These are phyloP conservation scores for Golubevia pallescens DNA, from an alignment of 1,284 basidiomycete species.

Conservation along the genomic window DNA sequence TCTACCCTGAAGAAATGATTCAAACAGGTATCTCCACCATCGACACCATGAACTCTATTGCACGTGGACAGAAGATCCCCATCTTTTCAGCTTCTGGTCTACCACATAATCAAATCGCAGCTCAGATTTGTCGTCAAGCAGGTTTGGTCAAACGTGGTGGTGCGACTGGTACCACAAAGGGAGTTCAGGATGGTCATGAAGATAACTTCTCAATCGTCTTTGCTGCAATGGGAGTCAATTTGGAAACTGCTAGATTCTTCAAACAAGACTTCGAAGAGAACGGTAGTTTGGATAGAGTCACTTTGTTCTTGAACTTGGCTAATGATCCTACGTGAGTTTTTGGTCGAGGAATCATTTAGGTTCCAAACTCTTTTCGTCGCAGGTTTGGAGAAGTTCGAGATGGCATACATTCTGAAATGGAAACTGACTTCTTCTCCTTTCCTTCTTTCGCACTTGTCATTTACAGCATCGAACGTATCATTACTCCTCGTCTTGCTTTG, in stretches of 20 bases:
- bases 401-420: not conserved
- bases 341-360: too few species aligned
- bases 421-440: not conserved
- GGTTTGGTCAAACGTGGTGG: constrained; percentile 80
- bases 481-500: constrained; percentile 95
- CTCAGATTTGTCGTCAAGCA: constrained; percentile 99
- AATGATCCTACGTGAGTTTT: constrained; percentile 91
- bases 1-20: constrained; percentile 99
- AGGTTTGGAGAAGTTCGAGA: too few species aligned
- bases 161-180: constrained; percentile 79
- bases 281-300: constrained; percentile 95
- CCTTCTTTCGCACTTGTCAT: not conserved
- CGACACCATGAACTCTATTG: constrained; percentile 81
- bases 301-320: constrained; percentile 97
- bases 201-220: constrained; percentile 99
- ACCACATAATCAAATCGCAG: constrained; percentile 98
- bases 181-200: constrained; percentile 97
- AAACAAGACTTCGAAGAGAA: constrained; percentile 99
- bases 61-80: constrained; percentile 99
- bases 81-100: constrained; percentile 99
- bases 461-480: constrained; percentile 89
- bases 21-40: constrained; percentile 97
- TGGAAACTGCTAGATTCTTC: constrained; percentile 99
- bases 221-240: constrained; percentile 99
- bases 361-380: too few species aligned